Percentiles rank a stretch among this genome's conserved stretches.
Evolutionary conservation across 768 basidiomycete species (phyloP).

Genomic region (Mrakia frigida): DNA sequence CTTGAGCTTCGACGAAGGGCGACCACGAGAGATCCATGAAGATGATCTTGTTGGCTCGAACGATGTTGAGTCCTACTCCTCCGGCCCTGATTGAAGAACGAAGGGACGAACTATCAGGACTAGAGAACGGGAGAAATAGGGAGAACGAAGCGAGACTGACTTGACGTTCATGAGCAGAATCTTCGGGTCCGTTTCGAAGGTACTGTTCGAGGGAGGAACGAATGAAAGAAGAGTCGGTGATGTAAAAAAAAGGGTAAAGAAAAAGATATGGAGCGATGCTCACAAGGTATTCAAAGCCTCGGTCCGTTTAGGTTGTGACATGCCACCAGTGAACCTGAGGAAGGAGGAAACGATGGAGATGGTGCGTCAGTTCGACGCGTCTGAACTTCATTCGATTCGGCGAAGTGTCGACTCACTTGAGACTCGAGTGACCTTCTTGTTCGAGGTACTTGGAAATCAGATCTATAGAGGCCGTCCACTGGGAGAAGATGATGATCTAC

Average conservation of each 20-base stretch:
- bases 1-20: slow-evolving; percentile 39
- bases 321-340: neutral
- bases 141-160: slow-evolving; percentile 35
- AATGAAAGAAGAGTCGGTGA: neutral
- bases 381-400: neutral
- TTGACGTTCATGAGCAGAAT: slow-evolving; percentile 46
- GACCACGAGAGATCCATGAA: slow-evolving; percentile 45
- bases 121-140: neutral
- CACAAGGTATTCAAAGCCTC: neutral
- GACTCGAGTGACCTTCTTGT: neutral
- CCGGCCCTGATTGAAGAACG: slow-evolving; percentile 36
- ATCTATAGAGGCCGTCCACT: slow-evolving; percentile 56
- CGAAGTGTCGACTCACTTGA: neutral
- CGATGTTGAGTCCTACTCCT: slow-evolving; percentile 36
- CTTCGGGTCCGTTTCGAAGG: slow-evolving; percentile 25
- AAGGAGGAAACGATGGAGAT: neutral
- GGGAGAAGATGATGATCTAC: slow-evolving; percentile 59
- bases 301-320: neutral
- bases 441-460: neutral
- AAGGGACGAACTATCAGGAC: neutral
- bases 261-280: neutral
- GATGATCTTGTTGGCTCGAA: slow-evolving; percentile 37
- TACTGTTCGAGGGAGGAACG: neutral
- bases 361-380: neutral
- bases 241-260: neutral